Conservation (phyloP, 768 basidiomycete species). For the Russula sp. region DNA sequence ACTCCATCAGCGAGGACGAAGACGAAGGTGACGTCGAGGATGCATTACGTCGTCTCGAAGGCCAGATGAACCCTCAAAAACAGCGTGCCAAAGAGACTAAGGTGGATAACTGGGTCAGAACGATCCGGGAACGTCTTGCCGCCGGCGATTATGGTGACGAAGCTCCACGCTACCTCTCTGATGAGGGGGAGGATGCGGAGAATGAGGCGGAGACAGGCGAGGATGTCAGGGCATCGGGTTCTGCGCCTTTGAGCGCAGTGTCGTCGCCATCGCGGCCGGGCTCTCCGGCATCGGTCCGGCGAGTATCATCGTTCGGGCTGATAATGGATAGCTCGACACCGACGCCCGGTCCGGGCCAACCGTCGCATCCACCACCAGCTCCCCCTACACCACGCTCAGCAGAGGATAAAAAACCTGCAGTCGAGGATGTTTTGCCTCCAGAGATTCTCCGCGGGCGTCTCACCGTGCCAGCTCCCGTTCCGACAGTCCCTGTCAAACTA, state of each 20-base stretch:
- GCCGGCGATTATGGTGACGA: constrained; percentile 64
- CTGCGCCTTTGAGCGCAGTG: constrained; percentile 6
- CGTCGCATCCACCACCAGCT: background rate
- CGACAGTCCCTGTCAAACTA: constrained; percentile 35
- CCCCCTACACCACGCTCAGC: constrained; percentile 29
- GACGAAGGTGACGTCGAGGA: constrained; percentile 80
- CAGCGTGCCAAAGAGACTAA: constrained; percentile 70
- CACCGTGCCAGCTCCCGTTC: constrained; percentile 34
- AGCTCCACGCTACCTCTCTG: constrained; percentile 52
- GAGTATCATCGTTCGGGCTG: constrained; percentile 19
- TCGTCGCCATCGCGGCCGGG: constrained; percentile 26
- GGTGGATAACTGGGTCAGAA: constrained; percentile 79
- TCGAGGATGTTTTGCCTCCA: constrained; percentile 61
- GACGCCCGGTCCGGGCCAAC: constrained; percentile 9
- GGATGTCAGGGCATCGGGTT: background rate
- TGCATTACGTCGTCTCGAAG: constrained; percentile 77
- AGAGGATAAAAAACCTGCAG: constrained; percentile 47
- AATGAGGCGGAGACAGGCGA: constrained; percentile 3
- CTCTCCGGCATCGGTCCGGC: constrained; percentile 25
- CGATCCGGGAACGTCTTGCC: constrained; percentile 62
- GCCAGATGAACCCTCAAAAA: constrained; percentile 72
- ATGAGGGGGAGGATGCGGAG: constrained; percentile 42
- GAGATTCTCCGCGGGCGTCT: constrained; percentile 66
- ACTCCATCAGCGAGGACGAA: constrained; percentile 67
- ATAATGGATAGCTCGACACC: constrained; percentile 23